These are phyloP conservation scores for Cryptococcus neoformans DNA, from an alignment of 1,284 basidiomycete species.

Conservation along the genomic window DNA sequence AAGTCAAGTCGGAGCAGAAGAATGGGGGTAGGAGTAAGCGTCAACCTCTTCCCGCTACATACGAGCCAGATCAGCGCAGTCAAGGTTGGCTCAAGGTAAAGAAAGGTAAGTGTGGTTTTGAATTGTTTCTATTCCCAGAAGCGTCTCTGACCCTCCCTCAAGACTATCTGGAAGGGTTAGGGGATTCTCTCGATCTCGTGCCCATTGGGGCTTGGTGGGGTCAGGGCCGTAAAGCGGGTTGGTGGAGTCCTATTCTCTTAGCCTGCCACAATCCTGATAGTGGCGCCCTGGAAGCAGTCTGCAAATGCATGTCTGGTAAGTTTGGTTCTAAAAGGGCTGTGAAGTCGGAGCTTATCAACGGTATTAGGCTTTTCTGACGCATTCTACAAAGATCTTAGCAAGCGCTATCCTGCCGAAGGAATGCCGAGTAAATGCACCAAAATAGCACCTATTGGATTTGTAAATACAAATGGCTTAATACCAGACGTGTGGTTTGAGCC, in stretches of 20 bases:
- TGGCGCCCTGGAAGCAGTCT: constrained; percentile 72
- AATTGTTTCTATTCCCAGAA: constrained; percentile 58
- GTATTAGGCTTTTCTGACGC: constrained; percentile 75
- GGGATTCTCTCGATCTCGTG: constrained; percentile 58
- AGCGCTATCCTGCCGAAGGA: constrained; percentile 60
- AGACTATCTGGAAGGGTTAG: constrained; percentile 51
- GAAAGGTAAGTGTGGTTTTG: constrained; percentile 52
- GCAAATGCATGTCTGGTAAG: constrained; percentile 61
- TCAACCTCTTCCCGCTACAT: constrained; percentile 79
- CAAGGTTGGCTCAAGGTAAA: constrained; percentile 80
- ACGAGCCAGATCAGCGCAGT: constrained; percentile 67
- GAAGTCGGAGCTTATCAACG: constrained; percentile 6
- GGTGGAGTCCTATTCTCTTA: constrained; percentile 90
- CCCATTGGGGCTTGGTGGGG: constrained; percentile 87
- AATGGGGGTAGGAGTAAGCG: constrained; percentile 49
- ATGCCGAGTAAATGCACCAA: constrained; percentile 62
- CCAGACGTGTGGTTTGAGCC: constrained; percentile 86
- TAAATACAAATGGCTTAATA: constrained; percentile 68
- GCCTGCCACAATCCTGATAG: constrained; percentile 71
- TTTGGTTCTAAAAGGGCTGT: not conserved
- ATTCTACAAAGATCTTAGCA: constrained; percentile 73
- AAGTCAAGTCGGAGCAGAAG: constrained; percentile 28
- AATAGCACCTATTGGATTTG: constrained; percentile 58
- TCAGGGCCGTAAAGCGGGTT: constrained; percentile 83
- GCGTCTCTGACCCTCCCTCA: not conserved